These are phyloP conservation scores for Aspergillus brasiliensis DNA, from an alignment of 2,329 filamentous ascomycete genomes.

Conservation along the genomic window DNA sequence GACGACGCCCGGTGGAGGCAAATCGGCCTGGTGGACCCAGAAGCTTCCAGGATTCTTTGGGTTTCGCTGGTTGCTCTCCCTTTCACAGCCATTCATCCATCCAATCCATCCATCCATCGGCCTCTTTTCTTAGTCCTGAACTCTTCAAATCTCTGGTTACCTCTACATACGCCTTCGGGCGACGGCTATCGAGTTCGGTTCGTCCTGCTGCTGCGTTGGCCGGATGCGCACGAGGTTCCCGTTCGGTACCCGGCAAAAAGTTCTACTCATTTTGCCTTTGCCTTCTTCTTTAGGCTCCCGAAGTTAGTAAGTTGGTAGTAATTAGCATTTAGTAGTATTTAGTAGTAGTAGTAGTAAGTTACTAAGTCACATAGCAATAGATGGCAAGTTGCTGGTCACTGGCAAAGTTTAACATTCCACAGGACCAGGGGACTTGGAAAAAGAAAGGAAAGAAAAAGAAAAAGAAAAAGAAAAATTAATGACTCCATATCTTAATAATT, in stretches of 20 bases:
- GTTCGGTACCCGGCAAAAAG: slow-evolving; percentile 1
- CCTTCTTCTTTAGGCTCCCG: too few species aligned
- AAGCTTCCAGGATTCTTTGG: slow-evolving; percentile 5
- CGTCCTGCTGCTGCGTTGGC: not conserved
- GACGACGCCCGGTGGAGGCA: slow-evolving; percentile 9
- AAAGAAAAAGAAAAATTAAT: not conserved
- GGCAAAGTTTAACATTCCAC: slow-evolving; percentile 1
- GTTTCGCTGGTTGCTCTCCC: not conserved
- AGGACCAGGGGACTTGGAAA: not conserved
- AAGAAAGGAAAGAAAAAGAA: not conserved
- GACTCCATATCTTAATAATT: not conserved
- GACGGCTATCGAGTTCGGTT: not conserved
- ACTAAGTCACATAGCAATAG: not conserved
- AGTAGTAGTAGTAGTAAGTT: too few species aligned
- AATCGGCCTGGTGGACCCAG: slow-evolving; percentile 7
- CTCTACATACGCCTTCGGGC: not conserved
- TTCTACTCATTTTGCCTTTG: not conserved
- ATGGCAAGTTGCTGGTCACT: not conserved
- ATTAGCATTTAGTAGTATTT: too few species aligned
- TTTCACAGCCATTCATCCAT: not conserved
- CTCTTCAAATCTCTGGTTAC: not conserved
- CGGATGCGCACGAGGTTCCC: slow-evolving; percentile 11
- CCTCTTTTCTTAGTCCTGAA: not conserved
- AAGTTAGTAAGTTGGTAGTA: too few species aligned
- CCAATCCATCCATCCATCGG: not conserved